phyloP scores from a whole-genome alignment of 257 asterid species.

The Primulina huaijiensis region DNA sequence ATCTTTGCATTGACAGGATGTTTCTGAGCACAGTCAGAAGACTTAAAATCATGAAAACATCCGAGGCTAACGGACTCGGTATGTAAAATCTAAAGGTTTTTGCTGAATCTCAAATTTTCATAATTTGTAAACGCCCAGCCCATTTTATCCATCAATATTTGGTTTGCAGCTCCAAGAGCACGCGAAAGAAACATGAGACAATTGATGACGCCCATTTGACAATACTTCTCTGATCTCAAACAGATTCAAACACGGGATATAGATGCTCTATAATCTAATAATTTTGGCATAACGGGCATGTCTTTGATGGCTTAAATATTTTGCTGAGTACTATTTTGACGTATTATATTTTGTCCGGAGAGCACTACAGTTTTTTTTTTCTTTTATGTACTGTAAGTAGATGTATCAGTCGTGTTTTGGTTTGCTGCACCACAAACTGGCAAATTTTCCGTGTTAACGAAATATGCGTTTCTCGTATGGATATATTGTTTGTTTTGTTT shows the following conservation, averaged over 20 bases:
- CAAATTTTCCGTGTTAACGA: not conserved
- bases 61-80: slow-evolving; percentile 65
- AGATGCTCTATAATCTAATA: slow-evolving; percentile 28
- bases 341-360: slow-evolving; percentile 29
- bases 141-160: slow-evolving; percentile 4
- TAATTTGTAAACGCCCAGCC: not conserved
- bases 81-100: slow-evolving; percentile 6
- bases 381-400: slow-evolving; percentile 45
- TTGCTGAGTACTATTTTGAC: slow-evolving; percentile 17
- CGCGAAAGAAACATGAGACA: slow-evolving; percentile 36
- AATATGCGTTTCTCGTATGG: not conserved
- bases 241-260: slow-evolving; percentile 25
- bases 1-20: slow-evolving; percentile 42
- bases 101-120: not conserved
- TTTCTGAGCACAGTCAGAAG: slow-evolving; percentile 54
- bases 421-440: slow-evolving; percentile 21
- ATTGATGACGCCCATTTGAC: slow-evolving; percentile 21
- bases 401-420: slow-evolving; percentile 27
- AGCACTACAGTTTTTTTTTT: slow-evolving; percentile 23
- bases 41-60: slow-evolving; percentile 56
- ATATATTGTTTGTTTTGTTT: not conserved
- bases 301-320: slow-evolving; percentile 31
- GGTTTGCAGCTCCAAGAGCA: slow-evolving; percentile 48
- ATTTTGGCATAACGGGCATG: slow-evolving; percentile 28
- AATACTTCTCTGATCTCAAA: not conserved